Percentiles rank a stretch among this genome's conserved stretches.
Evolutionary conservation across 2,329 filamentous ascomycete genomes (phyloP).

Genomic region (Xylaria arbuscula): DNA sequence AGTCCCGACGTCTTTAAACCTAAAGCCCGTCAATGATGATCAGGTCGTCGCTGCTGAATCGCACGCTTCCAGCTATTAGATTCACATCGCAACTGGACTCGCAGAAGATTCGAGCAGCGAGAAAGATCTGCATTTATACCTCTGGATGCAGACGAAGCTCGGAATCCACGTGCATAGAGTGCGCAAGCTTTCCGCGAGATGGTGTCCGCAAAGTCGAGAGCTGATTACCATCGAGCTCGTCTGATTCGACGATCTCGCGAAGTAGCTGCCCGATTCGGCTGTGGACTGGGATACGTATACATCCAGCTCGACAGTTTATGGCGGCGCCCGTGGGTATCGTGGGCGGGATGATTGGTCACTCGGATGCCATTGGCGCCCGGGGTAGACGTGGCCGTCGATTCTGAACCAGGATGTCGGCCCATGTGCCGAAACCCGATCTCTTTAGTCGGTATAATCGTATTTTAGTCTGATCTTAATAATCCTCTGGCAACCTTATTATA

Average conservation of each 20-base stretch:
- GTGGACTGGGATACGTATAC: neutral
- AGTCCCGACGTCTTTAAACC: neutral
- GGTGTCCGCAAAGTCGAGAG: neutral
- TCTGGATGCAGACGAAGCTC: conserved; percentile 16
- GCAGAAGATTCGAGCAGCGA: neutral
- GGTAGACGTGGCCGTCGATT: neutral
- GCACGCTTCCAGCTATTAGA: neutral
- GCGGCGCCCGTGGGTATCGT: conserved; percentile 33
- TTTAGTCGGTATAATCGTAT: neutral
- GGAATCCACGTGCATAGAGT: conserved; percentile 25
- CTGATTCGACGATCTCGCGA: neutral
- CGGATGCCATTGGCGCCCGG: conserved; percentile 12
- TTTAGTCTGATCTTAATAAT: neutral
- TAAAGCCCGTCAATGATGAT: neutral
- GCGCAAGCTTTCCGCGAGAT: conserved; percentile 2
- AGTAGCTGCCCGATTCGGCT: conserved; percentile 6
- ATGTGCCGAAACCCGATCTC: conserved; percentile 15
- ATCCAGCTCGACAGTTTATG: conserved; percentile 6
- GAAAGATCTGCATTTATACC: conserved; percentile 22
- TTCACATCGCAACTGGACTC: neutral
- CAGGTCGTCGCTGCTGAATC: neutral
- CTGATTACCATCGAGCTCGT: neutral
- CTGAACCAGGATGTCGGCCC: conserved; percentile 12
- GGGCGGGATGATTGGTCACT: conserved; percentile 43
- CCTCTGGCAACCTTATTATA: neutral